A percentile compares a stretch with the other conserved stretches of the same genome.
These are phyloP conservation scores for Blastobotrys arbuscula DNA, from an alignment of 1,139 yeast genomes.

Conservation along the genomic window DNA sequence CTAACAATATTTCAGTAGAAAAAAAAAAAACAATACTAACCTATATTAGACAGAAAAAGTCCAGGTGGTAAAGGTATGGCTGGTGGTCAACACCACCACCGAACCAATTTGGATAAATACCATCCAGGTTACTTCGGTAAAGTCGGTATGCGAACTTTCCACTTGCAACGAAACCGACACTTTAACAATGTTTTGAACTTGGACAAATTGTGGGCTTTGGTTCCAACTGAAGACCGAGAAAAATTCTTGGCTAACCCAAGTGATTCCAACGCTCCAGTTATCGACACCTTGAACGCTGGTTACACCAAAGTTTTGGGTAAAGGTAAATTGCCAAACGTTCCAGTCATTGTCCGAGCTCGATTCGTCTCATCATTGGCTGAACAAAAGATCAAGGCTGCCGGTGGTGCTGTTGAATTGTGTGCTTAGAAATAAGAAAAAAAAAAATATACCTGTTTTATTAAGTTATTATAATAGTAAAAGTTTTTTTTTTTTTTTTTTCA, in stretches of 20 bases:
- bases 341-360: slow-evolving; percentile 99
- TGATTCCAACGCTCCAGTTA: slow-evolving; percentile 93
- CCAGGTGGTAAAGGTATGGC: slow-evolving; percentile 99
- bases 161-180: slow-evolving; percentile 92
- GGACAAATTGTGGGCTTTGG: slow-evolving; percentile 98
- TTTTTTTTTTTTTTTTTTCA: no score
- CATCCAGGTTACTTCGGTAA: slow-evolving; percentile 99
- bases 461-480: no score
- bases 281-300: slow-evolving; percentile 99
- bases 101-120: slow-evolving; percentile 76
- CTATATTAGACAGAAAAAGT: slow-evolving; percentile 78
- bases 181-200: slow-evolving; percentile 98
- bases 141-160: slow-evolving; percentile 99
- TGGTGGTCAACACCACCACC: slow-evolving; percentile 99
- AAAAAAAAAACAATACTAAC: no score
- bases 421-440: no score
- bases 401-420: slow-evolving; percentile 99
- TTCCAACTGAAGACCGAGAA: slow-evolving; percentile 92
- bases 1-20: no score
- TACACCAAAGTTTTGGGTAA: slow-evolving; percentile 99
- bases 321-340: slow-evolving; percentile 97
- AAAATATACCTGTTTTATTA: no score
- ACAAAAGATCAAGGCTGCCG: slow-evolving; percentile 99
- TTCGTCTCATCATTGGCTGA: slow-evolving; percentile 98
- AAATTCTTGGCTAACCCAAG: slow-evolving; percentile 84